phyloP scores from a whole-genome alignment of 1,284 basidiomycete species.

The Trametes polyzona region DNA sequence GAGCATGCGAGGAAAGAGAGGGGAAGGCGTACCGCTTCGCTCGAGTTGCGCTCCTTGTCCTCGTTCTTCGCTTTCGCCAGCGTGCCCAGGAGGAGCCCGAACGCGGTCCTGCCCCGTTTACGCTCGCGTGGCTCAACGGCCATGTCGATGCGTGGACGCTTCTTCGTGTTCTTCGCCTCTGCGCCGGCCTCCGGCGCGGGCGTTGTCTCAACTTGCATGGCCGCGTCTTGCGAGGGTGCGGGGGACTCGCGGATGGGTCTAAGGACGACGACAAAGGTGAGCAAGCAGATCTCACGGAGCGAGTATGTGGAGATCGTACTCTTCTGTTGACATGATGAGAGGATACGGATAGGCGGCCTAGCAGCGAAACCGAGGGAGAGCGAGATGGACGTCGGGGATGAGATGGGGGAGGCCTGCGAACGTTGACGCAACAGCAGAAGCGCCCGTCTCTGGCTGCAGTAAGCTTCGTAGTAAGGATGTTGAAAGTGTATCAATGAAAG shows the following conservation, averaged over 20 bases:
- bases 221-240: slow-evolving; percentile 37
- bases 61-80: slow-evolving; percentile 83
- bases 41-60: slow-evolving; percentile 77
- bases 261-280: neutral
- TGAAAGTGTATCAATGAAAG: neutral
- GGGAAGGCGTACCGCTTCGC: slow-evolving; percentile 64
- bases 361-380: slow-evolving; percentile 4
- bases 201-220: slow-evolving; percentile 32
- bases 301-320: slow-evolving; percentile 35
- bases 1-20: neutral
- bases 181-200: slow-evolving; percentile 31
- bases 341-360: neutral
- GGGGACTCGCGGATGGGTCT: slow-evolving; percentile 22
- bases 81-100: slow-evolving; percentile 78
- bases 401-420: neutral
- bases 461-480: neutral
- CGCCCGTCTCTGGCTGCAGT: neutral
- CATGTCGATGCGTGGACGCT: slow-evolving; percentile 73
- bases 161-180: slow-evolving; percentile 44
- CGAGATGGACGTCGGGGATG: slow-evolving; percentile 17
- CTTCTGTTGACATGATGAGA: slow-evolving; percentile 54
- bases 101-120: slow-evolving; percentile 83
- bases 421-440: neutral
- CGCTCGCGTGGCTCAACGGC: slow-evolving; percentile 55
- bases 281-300: neutral